Evolutionary conservation across 345 rosid genomes (phyloP), one percentile per base, ranked within the genome.

Genomic region (Syzygium grande): DNA sequence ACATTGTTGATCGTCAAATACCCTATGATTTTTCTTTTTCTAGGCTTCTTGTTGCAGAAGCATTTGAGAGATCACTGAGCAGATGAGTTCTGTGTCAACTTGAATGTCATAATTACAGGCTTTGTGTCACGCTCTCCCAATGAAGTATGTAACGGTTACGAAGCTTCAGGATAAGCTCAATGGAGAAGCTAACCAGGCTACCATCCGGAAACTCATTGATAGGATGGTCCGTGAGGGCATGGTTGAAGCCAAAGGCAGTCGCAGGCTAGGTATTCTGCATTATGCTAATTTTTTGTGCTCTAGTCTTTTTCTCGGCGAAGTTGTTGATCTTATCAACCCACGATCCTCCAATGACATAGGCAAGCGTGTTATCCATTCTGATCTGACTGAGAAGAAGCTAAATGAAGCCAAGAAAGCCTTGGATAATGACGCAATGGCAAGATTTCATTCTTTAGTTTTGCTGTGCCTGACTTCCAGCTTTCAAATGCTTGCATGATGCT

Each of bases 141-240:
- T 98, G 99, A 91, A 92, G 25, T 94, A 94, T 85, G 93, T 97
- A 86, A 94, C 97, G 5, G 83, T 91, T 61, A 51, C 95, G 83
- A 96, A 93, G 94, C 98, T 98, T 89, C 98, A 93, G 88, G 92
- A 84, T 89, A 92, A 93, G 96, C 93, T 98, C 86, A 92, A 93
- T 17, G 97, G 97, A 86, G 95, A 95, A 91, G 96, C 94, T 83
- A 96, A 91, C 85, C 99, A 90, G 91, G 73, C 88, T 10, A 90
- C 92, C 17, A 95, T 94, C 78, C 94, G 97, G 89, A 94, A 95
- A 87, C 87, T 98, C 88, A 87, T 98, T 68, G 94, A 92, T 58
- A 94, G 92, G 87, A 98, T 98, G 99, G 91, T 91, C 80, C 90
- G 52, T 88, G 98, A 98, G 59, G 99, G 99, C 88, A 93, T 93